Evolutionary conservation across 2,329 filamentous ascomycete genomes (phyloP).

Genomic region (Apiospora arundinis): DNA sequence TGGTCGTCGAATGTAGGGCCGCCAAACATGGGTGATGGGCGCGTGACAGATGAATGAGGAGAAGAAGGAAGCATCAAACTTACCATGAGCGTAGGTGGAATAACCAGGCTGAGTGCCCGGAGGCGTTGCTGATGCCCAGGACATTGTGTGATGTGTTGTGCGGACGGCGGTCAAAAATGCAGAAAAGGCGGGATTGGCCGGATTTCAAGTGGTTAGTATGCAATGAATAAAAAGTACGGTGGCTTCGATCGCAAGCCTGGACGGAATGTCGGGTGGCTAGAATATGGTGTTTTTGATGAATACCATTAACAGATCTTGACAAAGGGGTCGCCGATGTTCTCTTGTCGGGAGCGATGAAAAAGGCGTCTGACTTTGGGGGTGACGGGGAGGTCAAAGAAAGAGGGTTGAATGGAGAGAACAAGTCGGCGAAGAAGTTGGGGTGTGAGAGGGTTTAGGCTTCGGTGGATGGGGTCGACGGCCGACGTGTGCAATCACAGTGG

Average conservation of each 20-base stretch:
- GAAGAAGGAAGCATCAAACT: neutral
- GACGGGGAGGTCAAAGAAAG: conserved; percentile 1
- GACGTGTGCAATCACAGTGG: conserved; percentile 8
- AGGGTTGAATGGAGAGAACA: neutral
- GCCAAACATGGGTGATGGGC: neutral
- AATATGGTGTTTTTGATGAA: neutral
- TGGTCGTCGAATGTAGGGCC: too few species aligned
- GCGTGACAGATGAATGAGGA: neutral
- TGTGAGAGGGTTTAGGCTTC: conserved; percentile 12
- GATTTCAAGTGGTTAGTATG: conserved; percentile 17
- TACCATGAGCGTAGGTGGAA: conserved; percentile 37
- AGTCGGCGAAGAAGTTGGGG: neutral
- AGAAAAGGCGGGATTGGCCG: neutral
- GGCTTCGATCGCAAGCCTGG: neutral
- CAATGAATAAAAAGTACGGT: neutral
- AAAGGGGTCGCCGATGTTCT: neutral
- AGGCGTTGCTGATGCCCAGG: conserved; percentile 31
- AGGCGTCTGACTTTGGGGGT: neutral
- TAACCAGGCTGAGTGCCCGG: conserved; percentile 34
- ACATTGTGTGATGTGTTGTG: conserved; percentile 21
- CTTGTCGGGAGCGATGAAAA: conserved; percentile 3
- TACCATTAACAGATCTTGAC: neutral
- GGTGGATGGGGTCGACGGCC: neutral
- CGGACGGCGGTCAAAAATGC: neutral
- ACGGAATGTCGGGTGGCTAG: neutral